phyloP scores from a whole-genome alignment of 768 basidiomycete species.

The Chalciporus piperatus region DNA sequence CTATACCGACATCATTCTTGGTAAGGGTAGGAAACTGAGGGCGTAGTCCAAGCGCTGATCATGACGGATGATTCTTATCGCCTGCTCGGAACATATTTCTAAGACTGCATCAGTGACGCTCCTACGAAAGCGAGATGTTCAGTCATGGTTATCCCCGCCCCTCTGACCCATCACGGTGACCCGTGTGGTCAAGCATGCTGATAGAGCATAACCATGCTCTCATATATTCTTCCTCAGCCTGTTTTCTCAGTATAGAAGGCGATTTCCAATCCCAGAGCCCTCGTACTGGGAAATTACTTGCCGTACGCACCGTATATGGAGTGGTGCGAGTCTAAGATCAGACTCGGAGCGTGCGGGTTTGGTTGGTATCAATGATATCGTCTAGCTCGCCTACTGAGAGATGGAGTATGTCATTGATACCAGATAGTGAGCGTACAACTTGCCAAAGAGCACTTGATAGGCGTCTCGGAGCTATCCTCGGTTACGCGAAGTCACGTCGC shows the following conservation, averaged over 20 bases:
- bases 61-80: conserved; percentile 9
- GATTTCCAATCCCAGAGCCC: not conserved
- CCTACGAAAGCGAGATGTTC: not conserved
- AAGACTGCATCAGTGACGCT: too few relatives aligned
- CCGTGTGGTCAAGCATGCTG: not conserved
- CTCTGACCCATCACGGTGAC: too few relatives aligned
- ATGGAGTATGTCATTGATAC: too few relatives aligned
- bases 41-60: conserved; percentile 22
- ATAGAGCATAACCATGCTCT: not conserved
- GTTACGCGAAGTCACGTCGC: conserved; percentile 21
- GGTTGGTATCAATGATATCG: not conserved
- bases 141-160: not conserved
- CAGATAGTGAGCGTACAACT: too few relatives aligned
- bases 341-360: not conserved
- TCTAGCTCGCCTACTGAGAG: too few relatives aligned
- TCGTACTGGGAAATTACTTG: conserved; percentile 12
- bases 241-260: not conserved
- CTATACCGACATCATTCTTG: conserved; percentile 8
- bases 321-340: conserved; percentile 1
- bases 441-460: too few relatives aligned
- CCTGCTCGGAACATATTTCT: too few relatives aligned
- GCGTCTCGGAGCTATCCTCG: conserved; percentile 3
- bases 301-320: conserved; percentile 7
- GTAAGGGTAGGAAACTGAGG: conserved; percentile 10
- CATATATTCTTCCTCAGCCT: not conserved